phyloP scores from a whole-genome alignment of 2,329 filamentous ascomycete genomes.

The Nectriaceae sp. region DNA sequence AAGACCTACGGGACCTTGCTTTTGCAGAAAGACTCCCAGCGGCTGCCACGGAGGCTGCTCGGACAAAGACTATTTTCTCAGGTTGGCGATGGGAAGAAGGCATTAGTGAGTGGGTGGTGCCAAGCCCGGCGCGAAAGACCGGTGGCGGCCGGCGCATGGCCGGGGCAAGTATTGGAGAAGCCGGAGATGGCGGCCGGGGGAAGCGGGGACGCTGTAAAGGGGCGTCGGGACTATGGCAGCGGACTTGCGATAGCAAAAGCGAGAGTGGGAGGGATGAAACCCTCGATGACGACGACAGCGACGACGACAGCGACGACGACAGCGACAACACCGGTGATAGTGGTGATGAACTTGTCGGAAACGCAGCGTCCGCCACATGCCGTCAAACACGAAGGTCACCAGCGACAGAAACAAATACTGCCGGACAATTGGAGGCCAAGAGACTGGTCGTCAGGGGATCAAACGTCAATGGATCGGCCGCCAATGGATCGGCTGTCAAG shows the following conservation, averaged over 20 bases:
- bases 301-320: neutral
- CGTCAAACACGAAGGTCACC: neutral
- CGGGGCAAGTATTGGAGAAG: neutral
- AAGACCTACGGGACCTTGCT: conserved; percentile 53
- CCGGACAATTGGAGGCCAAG: neutral
- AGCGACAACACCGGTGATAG: neutral
- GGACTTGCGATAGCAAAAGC: conserved; percentile 1
- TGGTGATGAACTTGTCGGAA: conserved; percentile 23
- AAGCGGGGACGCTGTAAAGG: neutral
- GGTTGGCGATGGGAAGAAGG: conserved; percentile 44
- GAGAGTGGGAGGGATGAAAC: conserved; percentile 10
- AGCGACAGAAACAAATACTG: neutral
- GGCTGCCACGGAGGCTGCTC: conserved; percentile 8
- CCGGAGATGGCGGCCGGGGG: neutral
- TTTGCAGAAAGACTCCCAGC: conserved; percentile 50
- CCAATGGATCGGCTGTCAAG: neutral
- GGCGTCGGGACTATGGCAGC: neutral
- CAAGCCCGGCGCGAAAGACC: conserved; percentile 11
- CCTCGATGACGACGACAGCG: neutral
- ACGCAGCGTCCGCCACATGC: neutral
- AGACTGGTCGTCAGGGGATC: neutral
- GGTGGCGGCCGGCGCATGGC: neutral
- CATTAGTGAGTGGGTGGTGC: conserved; percentile 42
- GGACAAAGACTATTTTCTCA: conserved; percentile 30
- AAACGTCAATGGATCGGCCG: neutral